Base-by-base conservation (phyloP, 192 early-diverging fungal species). In the Coemansia umbellata region DNA sequence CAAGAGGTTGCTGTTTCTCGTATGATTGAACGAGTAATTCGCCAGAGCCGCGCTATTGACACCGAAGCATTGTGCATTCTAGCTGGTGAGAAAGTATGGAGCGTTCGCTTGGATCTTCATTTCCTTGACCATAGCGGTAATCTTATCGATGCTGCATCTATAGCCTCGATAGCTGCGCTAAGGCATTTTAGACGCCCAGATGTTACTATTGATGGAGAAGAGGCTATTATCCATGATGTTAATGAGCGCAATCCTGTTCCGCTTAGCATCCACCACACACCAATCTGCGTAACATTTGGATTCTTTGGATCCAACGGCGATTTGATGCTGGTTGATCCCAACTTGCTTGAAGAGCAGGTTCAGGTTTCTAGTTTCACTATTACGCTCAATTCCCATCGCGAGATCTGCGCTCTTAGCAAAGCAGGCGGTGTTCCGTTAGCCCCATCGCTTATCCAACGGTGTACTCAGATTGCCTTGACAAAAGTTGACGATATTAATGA, bases 21-120 rank as follows among this genome's bases (percentile, higher is more conserved):
- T 17, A 75, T 93, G 60, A 70, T 99, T 27, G 97, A 99, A 55
- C 92, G 91, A 52, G 84, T 91, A 1, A 69, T 99, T 64, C 80
- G 83, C 51, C 79, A 85, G 55, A 85, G 83, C 48, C 78, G 90
- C 28, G 94, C 94, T 15, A 77, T 99, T 51, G 97, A 99, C 68
- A 89, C 92, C 5, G 97, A 99, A 67, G 93, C 93, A 31, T 69
- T 99, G 47, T 99, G 97, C 58, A 95, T 99, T 47, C 67, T 98
- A 50, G 88, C 94, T 10, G 93, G 93, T 21, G 88, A 94, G 66
- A 94, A 97, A 78, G 91, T 97, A 9, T 99, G 97, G 97, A 75
- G 80, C 15, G 79, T 99, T 27, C 85, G 89, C 5, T 81, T 98
- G 14, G 93, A 98, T 65, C 62, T 98, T 28, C 88, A 90, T 33